These are phyloP conservation scores for Earliella scabrosa DNA, from an alignment of 1,284 basidiomycete species.

Conservation along the genomic window DNA sequence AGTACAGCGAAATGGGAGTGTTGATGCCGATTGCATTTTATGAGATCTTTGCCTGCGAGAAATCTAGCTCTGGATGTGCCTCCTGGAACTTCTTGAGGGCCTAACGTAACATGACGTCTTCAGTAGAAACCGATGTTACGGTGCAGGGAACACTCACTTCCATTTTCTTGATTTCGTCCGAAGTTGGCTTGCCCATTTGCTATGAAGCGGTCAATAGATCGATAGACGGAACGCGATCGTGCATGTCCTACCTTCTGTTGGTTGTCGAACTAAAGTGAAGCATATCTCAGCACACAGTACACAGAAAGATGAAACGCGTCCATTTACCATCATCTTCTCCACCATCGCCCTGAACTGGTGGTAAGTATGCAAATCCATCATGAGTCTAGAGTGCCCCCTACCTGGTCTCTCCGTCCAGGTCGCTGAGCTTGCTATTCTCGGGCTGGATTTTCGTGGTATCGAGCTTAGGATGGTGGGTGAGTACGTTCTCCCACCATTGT, in stretches of 20 bases:
- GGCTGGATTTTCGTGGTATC: constrained; percentile 97
- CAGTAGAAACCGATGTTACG: neutral
- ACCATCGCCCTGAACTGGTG: constrained; percentile 86
- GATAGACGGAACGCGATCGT: neutral
- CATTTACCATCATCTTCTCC: constrained; percentile 99
- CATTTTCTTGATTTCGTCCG: constrained; percentile 88
- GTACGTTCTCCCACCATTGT: constrained; percentile 98
- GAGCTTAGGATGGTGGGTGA: constrained; percentile 95
- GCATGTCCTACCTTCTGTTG: constrained; percentile 79
- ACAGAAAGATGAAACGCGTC: constrained; percentile 10
- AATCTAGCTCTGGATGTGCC: constrained; percentile 93
- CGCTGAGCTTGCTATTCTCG: constrained; percentile 93
- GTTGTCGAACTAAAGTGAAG: constrained; percentile 75
- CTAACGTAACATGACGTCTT: constrained; percentile 40
- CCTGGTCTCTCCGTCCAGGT: constrained; percentile 94
- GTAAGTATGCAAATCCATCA: neutral
- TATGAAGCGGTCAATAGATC: constrained; percentile 36
- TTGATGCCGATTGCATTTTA: constrained; percentile 34
- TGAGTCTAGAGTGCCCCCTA: constrained; percentile 32
- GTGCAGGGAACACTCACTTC: constrained; percentile 60
- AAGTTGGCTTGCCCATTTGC: constrained; percentile 96
- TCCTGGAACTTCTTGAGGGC: constrained; percentile 88
- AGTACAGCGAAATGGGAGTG: no score
- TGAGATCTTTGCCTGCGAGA: constrained; percentile 88
- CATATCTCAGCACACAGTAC: constrained; percentile 2